phyloP scores from a whole-genome alignment of 306 rosid species.

The Vigna mungo region DNA sequence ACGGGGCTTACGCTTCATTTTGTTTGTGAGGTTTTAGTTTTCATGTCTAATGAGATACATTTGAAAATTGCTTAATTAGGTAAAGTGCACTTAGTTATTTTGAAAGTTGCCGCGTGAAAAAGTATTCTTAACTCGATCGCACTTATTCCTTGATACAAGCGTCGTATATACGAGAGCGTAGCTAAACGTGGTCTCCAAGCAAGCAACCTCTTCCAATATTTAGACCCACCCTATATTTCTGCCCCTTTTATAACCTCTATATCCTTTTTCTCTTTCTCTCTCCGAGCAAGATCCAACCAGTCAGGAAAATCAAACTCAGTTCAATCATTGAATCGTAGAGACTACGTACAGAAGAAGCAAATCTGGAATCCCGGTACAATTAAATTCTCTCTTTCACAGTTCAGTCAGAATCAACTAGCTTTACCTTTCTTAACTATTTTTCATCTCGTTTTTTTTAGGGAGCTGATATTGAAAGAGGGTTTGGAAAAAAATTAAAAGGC shows the following conservation, averaged over 20 bases:
- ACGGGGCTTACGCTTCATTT: neutral
- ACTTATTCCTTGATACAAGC: conserved; percentile 45
- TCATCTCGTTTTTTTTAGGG: conserved; percentile 14
- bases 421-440: conserved; percentile 36
- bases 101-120: neutral
- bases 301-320: conserved; percentile 9
- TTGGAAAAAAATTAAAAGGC: conserved; percentile 46
- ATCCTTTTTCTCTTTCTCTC: conserved; percentile 35
- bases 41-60: neutral
- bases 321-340: conserved; percentile 39
- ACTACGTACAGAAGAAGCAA: conserved; percentile 4
- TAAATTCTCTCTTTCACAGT: conserved; percentile 37
- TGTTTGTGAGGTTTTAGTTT: neutral
- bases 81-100: neutral
- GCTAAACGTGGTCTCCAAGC: conserved; percentile 71
- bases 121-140: neutral
- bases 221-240: conserved; percentile 37
- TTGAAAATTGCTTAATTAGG: conserved; percentile 5
- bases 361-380: conserved; percentile 35
- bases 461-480: conserved; percentile 30
- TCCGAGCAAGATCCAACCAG: conserved; percentile 8
- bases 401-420: conserved; percentile 32
- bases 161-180: conserved; percentile 55
- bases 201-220: conserved; percentile 51
- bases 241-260: conserved; percentile 29